phyloP scores from a whole-genome alignment of 306 rosid genomes.

The Prunus mira region DNA sequence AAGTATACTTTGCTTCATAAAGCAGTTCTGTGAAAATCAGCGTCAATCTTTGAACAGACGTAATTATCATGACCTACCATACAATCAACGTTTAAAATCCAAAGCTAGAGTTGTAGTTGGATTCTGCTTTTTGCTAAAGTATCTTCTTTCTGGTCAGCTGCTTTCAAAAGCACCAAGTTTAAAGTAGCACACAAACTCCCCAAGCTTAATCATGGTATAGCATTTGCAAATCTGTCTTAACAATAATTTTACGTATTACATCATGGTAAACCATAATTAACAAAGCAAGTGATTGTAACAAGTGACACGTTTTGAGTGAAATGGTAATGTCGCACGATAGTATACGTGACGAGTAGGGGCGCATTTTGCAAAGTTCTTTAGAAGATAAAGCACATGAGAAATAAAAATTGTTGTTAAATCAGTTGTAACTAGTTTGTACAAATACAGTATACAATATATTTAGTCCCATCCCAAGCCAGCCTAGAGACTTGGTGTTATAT shows the following conservation, averaged over 20 bases:
- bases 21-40: not conserved
- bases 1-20: constrained; percentile 5
- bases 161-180: not conserved
- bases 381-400: not conserved
- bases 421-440: not conserved
- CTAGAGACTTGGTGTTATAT: not conserved
- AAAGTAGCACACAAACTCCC: not conserved
- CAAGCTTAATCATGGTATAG: not conserved
- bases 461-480: not conserved
- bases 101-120: not conserved
- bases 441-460: not conserved
- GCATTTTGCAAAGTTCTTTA: not conserved
- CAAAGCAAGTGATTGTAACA: not conserved
- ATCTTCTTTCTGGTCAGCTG: not conserved
- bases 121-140: not conserved
- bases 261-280: not conserved
- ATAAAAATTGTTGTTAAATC: not conserved
- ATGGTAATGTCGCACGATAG: not conserved
- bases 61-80: not conserved
- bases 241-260: not conserved
- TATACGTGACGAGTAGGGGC: not conserved
- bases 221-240: too few species aligned
- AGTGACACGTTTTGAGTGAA: not conserved
- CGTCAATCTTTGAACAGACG: not conserved
- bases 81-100: not conserved